phyloP scores from a whole-genome alignment of 2,329 filamentous ascomycete genomes.

The Elsinoe batatas region DNA sequence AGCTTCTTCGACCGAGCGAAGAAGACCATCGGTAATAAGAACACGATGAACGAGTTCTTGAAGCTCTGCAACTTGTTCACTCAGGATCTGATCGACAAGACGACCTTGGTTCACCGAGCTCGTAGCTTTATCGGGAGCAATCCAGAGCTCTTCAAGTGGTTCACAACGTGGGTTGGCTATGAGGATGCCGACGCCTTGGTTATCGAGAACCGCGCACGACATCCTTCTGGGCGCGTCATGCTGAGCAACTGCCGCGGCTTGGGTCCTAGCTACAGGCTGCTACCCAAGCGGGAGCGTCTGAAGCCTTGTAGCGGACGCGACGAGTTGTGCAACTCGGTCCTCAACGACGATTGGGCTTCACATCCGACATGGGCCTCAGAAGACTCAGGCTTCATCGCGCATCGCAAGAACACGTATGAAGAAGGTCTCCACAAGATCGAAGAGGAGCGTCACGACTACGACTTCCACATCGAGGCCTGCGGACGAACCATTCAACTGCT shows the following conservation, averaged over 20 bases:
- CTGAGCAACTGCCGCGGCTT: constrained; percentile 92
- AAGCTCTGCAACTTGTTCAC: constrained; percentile 96
- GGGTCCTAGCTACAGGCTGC: constrained; percentile 84
- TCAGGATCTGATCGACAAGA: constrained; percentile 81
- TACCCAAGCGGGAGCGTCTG: constrained; percentile 82
- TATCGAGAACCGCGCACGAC: constrained; percentile 66
- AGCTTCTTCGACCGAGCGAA: constrained; percentile 94
- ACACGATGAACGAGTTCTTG: constrained; percentile 87
- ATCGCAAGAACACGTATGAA: constrained; percentile 92
- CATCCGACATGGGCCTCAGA: constrained; percentile 98
- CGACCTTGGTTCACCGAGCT: constrained; percentile 72
- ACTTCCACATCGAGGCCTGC: constrained; percentile 95
- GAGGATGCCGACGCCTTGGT: constrained; percentile 61
- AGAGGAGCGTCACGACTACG: constrained; percentile 96
- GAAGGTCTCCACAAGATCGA: constrained; percentile 93
- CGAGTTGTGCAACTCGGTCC: constrained; percentile 81
- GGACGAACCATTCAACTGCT: constrained; percentile 91
- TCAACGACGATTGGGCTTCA: constrained; percentile 97
- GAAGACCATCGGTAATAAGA: constrained; percentile 89
- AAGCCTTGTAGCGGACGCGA: constrained; percentile 91
- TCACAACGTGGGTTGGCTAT: constrained; percentile 73
- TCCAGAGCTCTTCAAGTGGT: constrained; percentile 77
- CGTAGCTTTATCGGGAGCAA: constrained; percentile 80
- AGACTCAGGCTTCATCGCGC: constrained; percentile 93
- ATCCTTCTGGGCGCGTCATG: constrained; percentile 73